Percentiles rank a stretch among this genome's conserved stretches.
Evolutionary conservation across 1,139 yeast genomes (phyloP).

Genomic region (Candida sp.): DNA sequence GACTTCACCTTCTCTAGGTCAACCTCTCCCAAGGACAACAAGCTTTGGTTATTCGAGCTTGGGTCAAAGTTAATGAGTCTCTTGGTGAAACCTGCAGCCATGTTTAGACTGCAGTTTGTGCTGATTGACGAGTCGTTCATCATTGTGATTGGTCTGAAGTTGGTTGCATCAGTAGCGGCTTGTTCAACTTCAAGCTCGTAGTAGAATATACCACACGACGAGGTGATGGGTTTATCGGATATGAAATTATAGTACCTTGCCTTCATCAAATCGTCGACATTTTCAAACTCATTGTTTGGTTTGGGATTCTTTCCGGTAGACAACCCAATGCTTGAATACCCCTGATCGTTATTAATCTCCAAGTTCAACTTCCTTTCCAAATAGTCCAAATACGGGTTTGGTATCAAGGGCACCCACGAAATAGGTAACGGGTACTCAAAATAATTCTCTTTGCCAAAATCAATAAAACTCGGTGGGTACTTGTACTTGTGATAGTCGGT

Average conservation of each 20-base stretch:
- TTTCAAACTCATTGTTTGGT: constrained; percentile 6
- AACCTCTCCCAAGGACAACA: constrained; percentile 15
- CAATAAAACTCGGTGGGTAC: constrained; percentile 30
- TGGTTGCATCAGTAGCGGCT: constrained; percentile 32
- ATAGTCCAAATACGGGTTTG: constrained; percentile 24
- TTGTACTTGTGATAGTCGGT: constrained; percentile 25
- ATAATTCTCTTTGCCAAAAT: constrained; percentile 23
- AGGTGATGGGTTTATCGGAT: constrained; percentile 34
- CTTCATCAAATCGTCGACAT: constrained; percentile 8
- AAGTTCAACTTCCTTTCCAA: constrained; percentile 27
- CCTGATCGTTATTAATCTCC: constrained; percentile 27
- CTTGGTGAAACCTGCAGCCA: constrained; percentile 42
- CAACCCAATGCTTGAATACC: constrained; percentile 34
- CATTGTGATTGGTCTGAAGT: constrained; percentile 34
- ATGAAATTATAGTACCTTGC: constrained; percentile 36
- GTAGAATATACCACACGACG: constrained; percentile 39
- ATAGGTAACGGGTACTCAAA: constrained; percentile 42
- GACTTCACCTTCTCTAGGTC: constrained; percentile 36
- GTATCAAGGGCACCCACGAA: constrained; percentile 44
- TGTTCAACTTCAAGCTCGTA: constrained; percentile 43
- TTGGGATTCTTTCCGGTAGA: constrained; percentile 13
- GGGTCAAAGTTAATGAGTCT: constrained; percentile 25
- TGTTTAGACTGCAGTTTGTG: constrained; percentile 34
- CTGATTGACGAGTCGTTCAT: constrained; percentile 40
- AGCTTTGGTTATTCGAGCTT: constrained; percentile 11